Conservation (phyloP, 2,329 filamentous ascomycete species). For the Leptographium flavum region DNA sequence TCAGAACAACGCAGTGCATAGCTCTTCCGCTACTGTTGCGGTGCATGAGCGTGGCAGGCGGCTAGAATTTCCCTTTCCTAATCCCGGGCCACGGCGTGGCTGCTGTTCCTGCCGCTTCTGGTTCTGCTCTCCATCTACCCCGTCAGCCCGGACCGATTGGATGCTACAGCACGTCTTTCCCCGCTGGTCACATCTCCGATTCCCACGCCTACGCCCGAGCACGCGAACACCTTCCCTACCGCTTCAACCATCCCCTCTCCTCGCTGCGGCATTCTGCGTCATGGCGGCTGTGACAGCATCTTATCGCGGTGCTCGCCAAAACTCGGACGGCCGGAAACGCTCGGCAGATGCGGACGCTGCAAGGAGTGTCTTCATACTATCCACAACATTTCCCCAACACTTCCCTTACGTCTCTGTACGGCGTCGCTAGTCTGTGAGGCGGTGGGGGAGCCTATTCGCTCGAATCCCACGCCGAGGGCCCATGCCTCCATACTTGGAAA, state of each 20-base stretch:
- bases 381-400: no score
- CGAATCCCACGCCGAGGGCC: no score
- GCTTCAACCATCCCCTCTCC: not conserved
- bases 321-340: not conserved
- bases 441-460: not conserved
- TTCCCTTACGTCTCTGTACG: no score
- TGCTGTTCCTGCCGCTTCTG: not conserved
- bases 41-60: not conserved
- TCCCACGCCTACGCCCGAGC: not conserved
- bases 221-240: not conserved
- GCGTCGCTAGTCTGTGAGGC: not conserved
- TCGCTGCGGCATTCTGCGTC: not conserved
- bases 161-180: not conserved
- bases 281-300: not conserved
- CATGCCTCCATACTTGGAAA: not conserved
- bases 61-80: not conserved
- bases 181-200: not conserved
- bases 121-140: not conserved
- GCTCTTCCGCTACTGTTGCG: not conserved
- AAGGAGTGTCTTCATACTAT: no score
- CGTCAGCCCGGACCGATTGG: not conserved
- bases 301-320: no score
- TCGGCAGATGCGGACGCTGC: no score
- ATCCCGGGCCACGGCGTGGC: not conserved
- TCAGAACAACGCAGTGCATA: slow-evolving; percentile 1